These are phyloP conservation scores for Aspergillus fructus DNA, from an alignment of 2,329 filamentous ascomycete species.

Conservation along the genomic window DNA sequence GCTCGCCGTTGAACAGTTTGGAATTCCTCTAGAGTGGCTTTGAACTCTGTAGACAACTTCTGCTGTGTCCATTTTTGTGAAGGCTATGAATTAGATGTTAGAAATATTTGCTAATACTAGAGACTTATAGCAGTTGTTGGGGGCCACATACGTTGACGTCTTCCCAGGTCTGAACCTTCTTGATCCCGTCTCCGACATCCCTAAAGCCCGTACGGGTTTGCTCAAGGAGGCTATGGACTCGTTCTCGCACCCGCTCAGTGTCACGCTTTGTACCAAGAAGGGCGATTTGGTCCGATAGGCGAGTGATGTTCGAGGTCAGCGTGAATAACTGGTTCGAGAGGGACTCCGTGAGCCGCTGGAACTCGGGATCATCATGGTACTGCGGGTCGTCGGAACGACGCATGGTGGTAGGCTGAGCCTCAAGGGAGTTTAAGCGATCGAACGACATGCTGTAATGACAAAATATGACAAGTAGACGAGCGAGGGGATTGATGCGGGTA, in stretches of 20 bases:
- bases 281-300: conserved; percentile 78
- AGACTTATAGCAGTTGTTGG: background rate
- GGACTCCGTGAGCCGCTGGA: conserved; percentile 76
- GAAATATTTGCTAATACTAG: conserved; percentile 11
- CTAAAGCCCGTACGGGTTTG: conserved; percentile 86
- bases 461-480: conserved; percentile 5
- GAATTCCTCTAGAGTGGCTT: conserved; percentile 83
- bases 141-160: conserved; percentile 67
- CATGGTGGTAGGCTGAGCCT: conserved; percentile 71
- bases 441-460: conserved; percentile 70
- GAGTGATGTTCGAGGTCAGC: conserved; percentile 82
- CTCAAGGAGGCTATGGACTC: conserved; percentile 82
- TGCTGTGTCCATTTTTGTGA: conserved; percentile 96
- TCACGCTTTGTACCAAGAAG: conserved; percentile 88
- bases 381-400: conserved; percentile 68
- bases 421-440: conserved; percentile 79
- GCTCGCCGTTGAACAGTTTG: conserved; percentile 86
- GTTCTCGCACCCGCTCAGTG: conserved; percentile 84
- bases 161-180: conserved; percentile 85
- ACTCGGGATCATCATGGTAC: conserved; percentile 91
- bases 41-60: conserved; percentile 92
- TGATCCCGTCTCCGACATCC: conserved; percentile 87
- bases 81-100: conserved; percentile 55
- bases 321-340: conserved; percentile 87
- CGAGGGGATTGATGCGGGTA: conserved; percentile 10